Evolutionary conservation across 139 green algal species (phyloP).

Genomic region (Ettlia oleoabundans): DNA sequence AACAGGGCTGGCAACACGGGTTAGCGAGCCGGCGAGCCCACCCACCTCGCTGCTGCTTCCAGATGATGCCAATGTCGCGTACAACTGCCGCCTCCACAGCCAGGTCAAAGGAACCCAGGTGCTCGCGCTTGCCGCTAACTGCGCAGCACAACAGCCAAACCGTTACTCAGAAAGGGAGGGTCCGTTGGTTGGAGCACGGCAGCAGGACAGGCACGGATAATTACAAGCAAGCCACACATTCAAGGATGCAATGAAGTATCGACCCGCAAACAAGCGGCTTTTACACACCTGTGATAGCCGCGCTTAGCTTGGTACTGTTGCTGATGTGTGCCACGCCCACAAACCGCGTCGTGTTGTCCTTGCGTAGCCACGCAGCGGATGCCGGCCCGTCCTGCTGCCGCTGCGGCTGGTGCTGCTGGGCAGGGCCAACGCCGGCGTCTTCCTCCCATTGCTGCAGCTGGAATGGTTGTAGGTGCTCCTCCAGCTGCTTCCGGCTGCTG

Average conservation of each 20-base stretch:
- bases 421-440: not conserved
- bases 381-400: not conserved
- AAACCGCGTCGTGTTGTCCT: constrained; percentile 13
- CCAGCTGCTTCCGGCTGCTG: not conserved
- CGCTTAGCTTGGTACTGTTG: not conserved
- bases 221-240: not conserved
- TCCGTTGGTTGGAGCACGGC: not conserved
- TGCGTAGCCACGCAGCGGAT: not conserved
- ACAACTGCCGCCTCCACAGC: constrained; percentile 2
- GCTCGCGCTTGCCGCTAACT: not conserved
- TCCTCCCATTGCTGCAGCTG: not conserved
- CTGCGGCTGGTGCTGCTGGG: not conserved
- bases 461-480: constrained; percentile 10
- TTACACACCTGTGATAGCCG: not conserved
- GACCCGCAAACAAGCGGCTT: no score
- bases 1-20: not conserved
- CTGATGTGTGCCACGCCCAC: constrained; percentile 9
- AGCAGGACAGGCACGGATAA: not conserved
- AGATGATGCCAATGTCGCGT: constrained; percentile 16
- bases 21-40: not conserved
- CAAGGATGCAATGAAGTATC: not conserved
- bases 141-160: not conserved
- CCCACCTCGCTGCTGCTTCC: constrained; percentile 16
- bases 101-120: not conserved
- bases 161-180: not conserved